These are phyloP conservation scores for Rhizoctonia solani DNA, from an alignment of 1,284 basidiomycete species.

Conservation along the genomic window DNA sequence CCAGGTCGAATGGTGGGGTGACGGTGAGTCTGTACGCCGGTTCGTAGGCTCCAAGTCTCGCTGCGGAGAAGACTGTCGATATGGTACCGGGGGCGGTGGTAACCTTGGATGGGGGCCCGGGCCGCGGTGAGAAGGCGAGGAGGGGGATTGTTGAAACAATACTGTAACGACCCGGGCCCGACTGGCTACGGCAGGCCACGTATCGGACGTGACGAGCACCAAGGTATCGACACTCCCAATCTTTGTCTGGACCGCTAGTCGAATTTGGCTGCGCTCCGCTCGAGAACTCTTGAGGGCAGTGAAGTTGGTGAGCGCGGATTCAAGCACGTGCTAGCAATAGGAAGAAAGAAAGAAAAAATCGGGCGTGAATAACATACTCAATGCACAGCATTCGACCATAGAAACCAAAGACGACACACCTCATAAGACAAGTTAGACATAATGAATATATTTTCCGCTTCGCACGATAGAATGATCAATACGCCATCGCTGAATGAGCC, in stretches of 20 bases:
- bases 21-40: not conserved
- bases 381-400: not conserved
- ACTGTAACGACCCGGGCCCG: slow-evolving; percentile 28
- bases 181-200: slow-evolving; percentile 18
- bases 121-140: not conserved
- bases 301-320: slow-evolving; percentile 29
- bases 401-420: not conserved
- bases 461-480: slow-evolving; percentile 26
- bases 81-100: not conserved
- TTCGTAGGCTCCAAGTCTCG: not conserved
- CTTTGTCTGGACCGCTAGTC: slow-evolving; percentile 14
- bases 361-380: not conserved
- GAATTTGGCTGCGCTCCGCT: slow-evolving; percentile 1
- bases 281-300: not conserved
- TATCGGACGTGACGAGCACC: slow-evolving; percentile 17
- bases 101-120: not conserved
- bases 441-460: slow-evolving; percentile 23
- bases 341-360: slow-evolving; percentile 5
- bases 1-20: slow-evolving; percentile 3
- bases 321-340: slow-evolving; percentile 26
- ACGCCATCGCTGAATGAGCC: slow-evolving; percentile 19
- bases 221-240: slow-evolving; percentile 6
- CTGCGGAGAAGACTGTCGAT: slow-evolving; percentile 1
- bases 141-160: slow-evolving; percentile 2
- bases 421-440: slow-evolving; percentile 22